These are phyloP conservation scores for Kregervanrija delftensis DNA, from an alignment of 805 yeast species.

Conservation along the genomic window DNA sequence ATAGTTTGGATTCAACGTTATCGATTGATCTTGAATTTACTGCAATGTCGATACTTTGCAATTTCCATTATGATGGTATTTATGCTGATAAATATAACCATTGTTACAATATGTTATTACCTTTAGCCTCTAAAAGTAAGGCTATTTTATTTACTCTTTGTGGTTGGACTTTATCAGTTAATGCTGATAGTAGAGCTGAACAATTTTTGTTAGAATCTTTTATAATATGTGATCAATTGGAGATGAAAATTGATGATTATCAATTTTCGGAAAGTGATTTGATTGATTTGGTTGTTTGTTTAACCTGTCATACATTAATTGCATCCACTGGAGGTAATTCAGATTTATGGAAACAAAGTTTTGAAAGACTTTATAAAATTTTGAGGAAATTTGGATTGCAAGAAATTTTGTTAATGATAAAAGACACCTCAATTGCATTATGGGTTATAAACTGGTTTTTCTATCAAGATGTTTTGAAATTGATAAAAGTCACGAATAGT, in stretches of 20 bases:
- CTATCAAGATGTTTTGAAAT: conserved; percentile 19
- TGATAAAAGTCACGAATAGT: conserved; percentile 15
- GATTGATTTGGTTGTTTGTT: conserved; percentile 10
- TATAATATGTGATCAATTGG: conserved; percentile 2
- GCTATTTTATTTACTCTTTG: conserved; percentile 12
- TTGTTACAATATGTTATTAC: conserved; percentile 7
- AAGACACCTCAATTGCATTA: conserved; percentile 6
- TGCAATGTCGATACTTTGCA: conserved; percentile 8
- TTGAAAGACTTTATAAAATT: conserved; percentile 11
- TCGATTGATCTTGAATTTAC: conserved; percentile 3
- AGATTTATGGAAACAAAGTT: conserved; percentile 15
- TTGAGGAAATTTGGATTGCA: conserved; percentile 12
- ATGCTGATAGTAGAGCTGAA: conserved; percentile 3
- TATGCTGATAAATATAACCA: conserved; percentile 10
- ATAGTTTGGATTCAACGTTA: not conserved
- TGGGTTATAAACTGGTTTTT: conserved; percentile 19
- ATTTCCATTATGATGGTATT: conserved; percentile 1
- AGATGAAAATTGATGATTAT: not conserved
- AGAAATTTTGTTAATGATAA: conserved; percentile 6
- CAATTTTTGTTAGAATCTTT: conserved; percentile 8
- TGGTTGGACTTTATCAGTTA: conserved; percentile 10
- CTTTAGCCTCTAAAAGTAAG: conserved; percentile 7
- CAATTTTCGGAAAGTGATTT: conserved; percentile 7
- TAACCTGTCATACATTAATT: conserved; percentile 14
- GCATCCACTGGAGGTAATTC: conserved; percentile 16